Conservation (phyloP, 257 asterid genomes). For the Solanum medicagineum region DNA sequence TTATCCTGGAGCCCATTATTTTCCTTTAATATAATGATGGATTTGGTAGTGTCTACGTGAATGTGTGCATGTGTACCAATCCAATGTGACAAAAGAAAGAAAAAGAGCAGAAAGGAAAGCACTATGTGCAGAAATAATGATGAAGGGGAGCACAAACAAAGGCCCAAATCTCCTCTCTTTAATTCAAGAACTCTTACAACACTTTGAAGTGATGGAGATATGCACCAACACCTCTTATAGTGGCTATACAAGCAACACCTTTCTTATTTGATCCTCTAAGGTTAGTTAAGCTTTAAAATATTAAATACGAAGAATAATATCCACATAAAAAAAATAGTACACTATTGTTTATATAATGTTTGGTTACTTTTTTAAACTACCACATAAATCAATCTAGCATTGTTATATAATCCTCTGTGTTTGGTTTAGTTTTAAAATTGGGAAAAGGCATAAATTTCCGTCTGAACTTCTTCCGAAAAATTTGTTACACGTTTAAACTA, state of each 20-base stretch:
- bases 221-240: conserved; percentile 16
- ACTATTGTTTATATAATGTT: neutral
- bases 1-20: neutral
- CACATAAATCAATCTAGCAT: neutral
- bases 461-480: no score
- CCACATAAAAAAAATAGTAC: neutral
- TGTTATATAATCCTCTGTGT: neutral
- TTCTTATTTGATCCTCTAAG: neutral
- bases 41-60: neutral
- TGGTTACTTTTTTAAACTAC: neutral
- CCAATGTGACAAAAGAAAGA: neutral
- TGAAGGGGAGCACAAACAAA: conserved; percentile 10
- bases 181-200: neutral
- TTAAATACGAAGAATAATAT: neutral
- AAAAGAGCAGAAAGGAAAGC: neutral
- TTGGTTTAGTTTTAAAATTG: no score
- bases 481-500: no score
- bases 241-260: neutral
- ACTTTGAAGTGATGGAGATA: conserved; percentile 21
- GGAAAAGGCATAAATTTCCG: no score
- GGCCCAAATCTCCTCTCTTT: neutral
- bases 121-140: neutral
- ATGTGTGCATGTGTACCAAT: neutral
- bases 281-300: neutral
- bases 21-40: neutral